Evolutionary conservation across 345 rosid genomes (phyloP).

Genomic region (Salix caprea): DNA sequence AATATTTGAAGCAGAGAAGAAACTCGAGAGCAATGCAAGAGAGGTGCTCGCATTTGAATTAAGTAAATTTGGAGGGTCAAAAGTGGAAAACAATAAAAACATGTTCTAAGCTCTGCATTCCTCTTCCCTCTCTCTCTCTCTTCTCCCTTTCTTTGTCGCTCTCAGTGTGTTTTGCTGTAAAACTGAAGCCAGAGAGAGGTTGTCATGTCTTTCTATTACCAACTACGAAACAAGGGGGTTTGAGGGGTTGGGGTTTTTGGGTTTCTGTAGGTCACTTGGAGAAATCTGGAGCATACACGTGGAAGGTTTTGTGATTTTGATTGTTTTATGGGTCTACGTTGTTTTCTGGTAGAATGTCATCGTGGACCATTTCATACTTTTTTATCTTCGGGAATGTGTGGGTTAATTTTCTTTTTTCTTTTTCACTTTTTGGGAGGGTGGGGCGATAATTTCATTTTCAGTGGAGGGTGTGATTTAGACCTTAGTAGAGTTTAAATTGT

Average conservation of each 20-base stretch:
- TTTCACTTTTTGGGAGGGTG: constrained; percentile 8
- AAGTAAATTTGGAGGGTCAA: constrained; percentile 28
- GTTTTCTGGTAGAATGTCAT: constrained; percentile 23
- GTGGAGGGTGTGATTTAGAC: background rate
- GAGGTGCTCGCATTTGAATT: constrained; percentile 36
- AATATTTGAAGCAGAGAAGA: background rate
- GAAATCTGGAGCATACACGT: background rate
- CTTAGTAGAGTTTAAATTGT: background rate
- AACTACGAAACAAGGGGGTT: constrained; percentile 37
- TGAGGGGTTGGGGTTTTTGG: background rate
- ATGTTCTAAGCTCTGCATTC: constrained; percentile 43
- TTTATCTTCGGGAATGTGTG: background rate
- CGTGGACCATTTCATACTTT: constrained; percentile 19
- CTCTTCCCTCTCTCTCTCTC: constrained; percentile 17
- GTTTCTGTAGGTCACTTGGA: constrained; percentile 13
- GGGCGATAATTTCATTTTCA: background rate
- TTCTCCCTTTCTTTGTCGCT: background rate
- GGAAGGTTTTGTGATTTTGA: background rate
- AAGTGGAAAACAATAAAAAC: constrained; percentile 28
- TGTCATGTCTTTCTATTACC: constrained; percentile 45
- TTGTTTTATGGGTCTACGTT: background rate
- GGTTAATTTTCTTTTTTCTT: background rate
- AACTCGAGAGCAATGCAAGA: background rate
- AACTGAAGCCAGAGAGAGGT: constrained; percentile 39
- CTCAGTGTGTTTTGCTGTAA: constrained; percentile 29